Base-by-base conservation (phyloP, 2,329 filamentous ascomycete genomes). In the Nemania diffusa region DNA sequence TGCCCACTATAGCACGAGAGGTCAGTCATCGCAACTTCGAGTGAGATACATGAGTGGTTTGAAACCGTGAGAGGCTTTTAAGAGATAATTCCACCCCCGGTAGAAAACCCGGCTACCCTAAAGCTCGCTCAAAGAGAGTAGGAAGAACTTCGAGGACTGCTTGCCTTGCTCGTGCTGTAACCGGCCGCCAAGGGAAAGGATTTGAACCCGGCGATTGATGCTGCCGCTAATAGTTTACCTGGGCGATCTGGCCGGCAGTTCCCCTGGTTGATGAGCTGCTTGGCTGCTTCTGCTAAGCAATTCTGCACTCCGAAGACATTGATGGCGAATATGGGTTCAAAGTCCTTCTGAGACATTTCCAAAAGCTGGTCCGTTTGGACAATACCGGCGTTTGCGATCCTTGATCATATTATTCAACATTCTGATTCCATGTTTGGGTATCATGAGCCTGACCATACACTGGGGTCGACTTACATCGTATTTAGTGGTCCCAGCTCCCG, bases 221-320 rank as follows among this genome's bases (percentile, higher is more conserved):
- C 78, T 0, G 84, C 85, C 0, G 83, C 85, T 7, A 89, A 77
- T 34, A 89, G 79, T 71, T 87, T 88, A 5, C 76, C 76, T 0
- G 74, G 74, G 4, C 61, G 50, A 4, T 73, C 72, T 3, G 72
- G 62, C n/a, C 69, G 79, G 67, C 79, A 82, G 1, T 80, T 81
- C 2, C 85, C 85, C 74, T 91, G 89, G 32, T 79, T 79, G 72
- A 92, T 90, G 81, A 91, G 85, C 73, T 91, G 89, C 73, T 83
- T 85, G 0, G 89, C 90, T 0, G 88, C 90, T 2, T 84, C 83
- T 5, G 83, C 82, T 72, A 90, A 90, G 78, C 88, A 91, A 72
- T 91, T 88, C 72, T 88, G 89, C 0, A 90, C 83, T 4, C 90
- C 90, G 55, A 82, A 84, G 26, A 92, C 87, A 69, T 92, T 92